phyloP scores from a whole-genome alignment of 2,329 filamentous ascomycete genomes.

The Knoxdaviesia capensis region DNA sequence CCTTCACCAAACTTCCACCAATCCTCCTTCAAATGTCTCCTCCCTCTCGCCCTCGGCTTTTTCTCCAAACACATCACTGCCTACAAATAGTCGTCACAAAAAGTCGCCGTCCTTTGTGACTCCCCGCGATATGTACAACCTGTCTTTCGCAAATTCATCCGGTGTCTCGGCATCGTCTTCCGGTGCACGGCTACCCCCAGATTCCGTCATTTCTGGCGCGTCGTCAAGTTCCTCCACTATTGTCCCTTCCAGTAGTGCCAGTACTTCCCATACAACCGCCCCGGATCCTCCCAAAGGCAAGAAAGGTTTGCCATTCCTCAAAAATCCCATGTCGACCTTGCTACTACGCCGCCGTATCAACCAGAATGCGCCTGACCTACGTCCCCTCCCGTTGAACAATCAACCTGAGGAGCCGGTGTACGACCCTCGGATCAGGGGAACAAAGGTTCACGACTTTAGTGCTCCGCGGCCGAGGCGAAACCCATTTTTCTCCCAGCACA shows the following conservation, averaged over 20 bases:
- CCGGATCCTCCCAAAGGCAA: constrained; percentile 23
- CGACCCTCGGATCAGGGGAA: constrained; percentile 44
- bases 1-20: constrained; percentile 11
- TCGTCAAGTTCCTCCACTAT: constrained; percentile 8
- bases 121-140: constrained; percentile 25
- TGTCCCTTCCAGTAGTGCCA: constrained; percentile 8
- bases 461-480: constrained; percentile 26
- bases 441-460: constrained; percentile 44
- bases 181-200: neutral
- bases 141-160: neutral
- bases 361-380: constrained; percentile 24
- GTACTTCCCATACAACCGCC: constrained; percentile 8
- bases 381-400: constrained; percentile 18
- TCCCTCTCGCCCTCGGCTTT: neutral
- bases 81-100: constrained; percentile 8
- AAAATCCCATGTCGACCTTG: constrained; percentile 38
- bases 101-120: constrained; percentile 23
- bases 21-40: constrained; percentile 8
- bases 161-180: neutral
- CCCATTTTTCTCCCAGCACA: neutral
- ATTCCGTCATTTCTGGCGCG: neutral
- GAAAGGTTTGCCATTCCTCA: constrained; percentile 35
- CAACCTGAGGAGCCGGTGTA: constrained; percentile 26
- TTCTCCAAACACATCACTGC: constrained; percentile 2
- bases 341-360: constrained; percentile 34